These are phyloP conservation scores for Paratinospora sagittata DNA, from an alignment of 164 flowering plant species.

Conservation along the genomic window DNA sequence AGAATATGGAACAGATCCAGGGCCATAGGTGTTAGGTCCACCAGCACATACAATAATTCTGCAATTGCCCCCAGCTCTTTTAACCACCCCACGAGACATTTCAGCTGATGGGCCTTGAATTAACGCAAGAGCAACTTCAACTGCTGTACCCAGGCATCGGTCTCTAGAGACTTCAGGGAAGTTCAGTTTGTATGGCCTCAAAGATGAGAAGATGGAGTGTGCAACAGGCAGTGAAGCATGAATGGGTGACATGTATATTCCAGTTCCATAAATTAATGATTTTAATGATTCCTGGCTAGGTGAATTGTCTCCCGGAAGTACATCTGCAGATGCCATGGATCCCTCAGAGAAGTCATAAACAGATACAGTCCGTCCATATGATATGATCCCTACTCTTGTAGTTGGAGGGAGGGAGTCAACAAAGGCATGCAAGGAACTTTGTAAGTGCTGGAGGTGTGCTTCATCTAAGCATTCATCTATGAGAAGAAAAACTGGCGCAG, in stretches of 20 bases:
- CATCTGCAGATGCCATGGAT: slow-evolving; percentile 87
- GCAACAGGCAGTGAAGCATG: slow-evolving; percentile 80
- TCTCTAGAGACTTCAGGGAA: slow-evolving; percentile 84
- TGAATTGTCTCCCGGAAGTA: slow-evolving; percentile 74
- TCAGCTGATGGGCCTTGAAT: slow-evolving; percentile 90
- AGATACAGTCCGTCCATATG: slow-evolving; percentile 82
- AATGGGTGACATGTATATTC: slow-evolving; percentile 77
- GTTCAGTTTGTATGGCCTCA: slow-evolving; percentile 61
- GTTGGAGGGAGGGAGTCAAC: slow-evolving; percentile 80
- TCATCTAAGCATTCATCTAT: slow-evolving; percentile 93
- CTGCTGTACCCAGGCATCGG: slow-evolving; percentile 83
- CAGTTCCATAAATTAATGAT: slow-evolving; percentile 79
- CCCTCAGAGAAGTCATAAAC: slow-evolving; percentile 91
- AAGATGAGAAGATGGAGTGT: slow-evolving; percentile 76
- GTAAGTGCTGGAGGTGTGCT: slow-evolving; percentile 83
- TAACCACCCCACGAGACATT: slow-evolving; percentile 60
- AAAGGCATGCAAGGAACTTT: slow-evolving; percentile 94
- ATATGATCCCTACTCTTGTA: slow-evolving; percentile 70
- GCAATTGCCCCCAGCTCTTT: slow-evolving; percentile 76
- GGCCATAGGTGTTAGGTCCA: slow-evolving; percentile 92
- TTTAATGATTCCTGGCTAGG: slow-evolving; percentile 73
- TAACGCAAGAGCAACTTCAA: slow-evolving; percentile 84
- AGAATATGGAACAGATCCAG: slow-evolving; percentile 93
- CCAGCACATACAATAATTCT: slow-evolving; percentile 90
- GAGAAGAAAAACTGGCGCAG: slow-evolving; percentile 83